Conservation (phyloP, 371 early-diverging fungal species). For the Mucor irregularis region DNA sequence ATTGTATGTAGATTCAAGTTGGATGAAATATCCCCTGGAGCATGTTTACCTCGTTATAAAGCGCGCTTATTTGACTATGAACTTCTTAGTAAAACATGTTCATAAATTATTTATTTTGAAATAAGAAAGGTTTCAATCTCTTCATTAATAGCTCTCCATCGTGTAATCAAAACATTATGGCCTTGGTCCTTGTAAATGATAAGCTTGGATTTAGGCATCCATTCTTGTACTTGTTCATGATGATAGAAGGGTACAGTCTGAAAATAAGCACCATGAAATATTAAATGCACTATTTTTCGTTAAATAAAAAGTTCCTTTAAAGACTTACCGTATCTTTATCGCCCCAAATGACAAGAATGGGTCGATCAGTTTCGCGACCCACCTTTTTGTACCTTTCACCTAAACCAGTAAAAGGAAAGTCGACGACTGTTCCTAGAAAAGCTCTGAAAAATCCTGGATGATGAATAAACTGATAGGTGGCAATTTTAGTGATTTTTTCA, state of each 20-base stretch:
- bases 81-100: slow-evolving; percentile 46
- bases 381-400: slow-evolving; percentile 33
- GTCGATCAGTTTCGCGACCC: slow-evolving; percentile 24
- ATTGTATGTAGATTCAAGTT: slow-evolving; percentile 43
- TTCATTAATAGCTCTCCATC: slow-evolving; percentile 18
- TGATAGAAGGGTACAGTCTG: slow-evolving; percentile 42
- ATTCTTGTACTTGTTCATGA: slow-evolving; percentile 10
- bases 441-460: slow-evolving; percentile 54
- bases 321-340: slow-evolving; percentile 41
- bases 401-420: slow-evolving; percentile 40
- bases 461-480: slow-evolving; percentile 35
- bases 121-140: slow-evolving; percentile 16
- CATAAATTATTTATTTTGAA: not conserved
- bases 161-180: slow-evolving; percentile 38
- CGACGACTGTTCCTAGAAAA: slow-evolving; percentile 38
- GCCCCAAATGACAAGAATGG: slow-evolving; percentile 48
- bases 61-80: slow-evolving; percentile 63
- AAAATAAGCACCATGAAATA: not conserved
- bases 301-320: not conserved
- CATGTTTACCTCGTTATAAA: slow-evolving; percentile 45
- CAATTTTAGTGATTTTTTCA: slow-evolving; percentile 3
- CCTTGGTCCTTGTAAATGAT: slow-evolving; percentile 29
- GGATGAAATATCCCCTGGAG: slow-evolving; percentile 64
- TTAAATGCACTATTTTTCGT: not conserved
- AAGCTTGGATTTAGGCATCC: slow-evolving; percentile 32